These are phyloP conservation scores for Hansenula lynferdii DNA, from an alignment of 1,139 yeast genomes.

Conservation along the genomic window DNA sequence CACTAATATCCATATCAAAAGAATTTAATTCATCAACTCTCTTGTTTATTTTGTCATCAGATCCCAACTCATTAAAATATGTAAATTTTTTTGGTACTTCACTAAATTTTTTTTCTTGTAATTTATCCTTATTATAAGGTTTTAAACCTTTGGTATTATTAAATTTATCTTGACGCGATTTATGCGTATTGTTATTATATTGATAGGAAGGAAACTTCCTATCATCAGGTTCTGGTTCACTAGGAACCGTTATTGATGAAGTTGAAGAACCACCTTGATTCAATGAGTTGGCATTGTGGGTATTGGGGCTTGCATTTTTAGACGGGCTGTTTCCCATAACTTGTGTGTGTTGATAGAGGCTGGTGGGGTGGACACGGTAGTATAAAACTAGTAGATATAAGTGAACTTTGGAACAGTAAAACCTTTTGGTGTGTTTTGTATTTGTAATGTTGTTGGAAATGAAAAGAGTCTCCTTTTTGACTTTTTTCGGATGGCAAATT, in stretches of 20 bases:
- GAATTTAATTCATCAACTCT: constrained; percentile 6
- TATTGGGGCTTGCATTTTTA: constrained; percentile 23
- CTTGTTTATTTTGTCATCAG: constrained; percentile 1
- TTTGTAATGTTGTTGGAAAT: too few relatives aligned
- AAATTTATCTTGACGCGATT: not conserved
- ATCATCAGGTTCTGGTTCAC: constrained; percentile 27
- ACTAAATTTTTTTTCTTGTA: constrained; percentile 13
- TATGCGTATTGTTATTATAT: constrained; percentile 1
- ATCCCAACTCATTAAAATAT: constrained; percentile 7
- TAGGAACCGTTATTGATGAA: constrained; percentile 6
- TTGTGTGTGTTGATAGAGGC: not conserved
- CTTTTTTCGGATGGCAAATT: too few relatives aligned
- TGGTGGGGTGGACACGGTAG: too few relatives aligned
- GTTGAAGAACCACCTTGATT: constrained; percentile 10
- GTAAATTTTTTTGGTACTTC: constrained; percentile 7
- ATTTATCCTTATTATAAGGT: constrained; percentile 16
- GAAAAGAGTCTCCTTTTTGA: too few relatives aligned
- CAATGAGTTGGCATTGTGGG: constrained; percentile 14
- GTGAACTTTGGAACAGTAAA: not conserved
- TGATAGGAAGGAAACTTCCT: constrained; percentile 23
- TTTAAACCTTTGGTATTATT: not conserved
- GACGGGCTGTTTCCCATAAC: constrained; percentile 28
- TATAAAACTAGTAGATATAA: not conserved
- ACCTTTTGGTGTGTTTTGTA: too few relatives aligned
- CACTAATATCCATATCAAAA: constrained; percentile 18